Evolutionary conservation across 352 stramenopile genomes (phyloP), one percentile per base, ranked within the genome.

Genomic region (Phytophthora agathidicida): DNA sequence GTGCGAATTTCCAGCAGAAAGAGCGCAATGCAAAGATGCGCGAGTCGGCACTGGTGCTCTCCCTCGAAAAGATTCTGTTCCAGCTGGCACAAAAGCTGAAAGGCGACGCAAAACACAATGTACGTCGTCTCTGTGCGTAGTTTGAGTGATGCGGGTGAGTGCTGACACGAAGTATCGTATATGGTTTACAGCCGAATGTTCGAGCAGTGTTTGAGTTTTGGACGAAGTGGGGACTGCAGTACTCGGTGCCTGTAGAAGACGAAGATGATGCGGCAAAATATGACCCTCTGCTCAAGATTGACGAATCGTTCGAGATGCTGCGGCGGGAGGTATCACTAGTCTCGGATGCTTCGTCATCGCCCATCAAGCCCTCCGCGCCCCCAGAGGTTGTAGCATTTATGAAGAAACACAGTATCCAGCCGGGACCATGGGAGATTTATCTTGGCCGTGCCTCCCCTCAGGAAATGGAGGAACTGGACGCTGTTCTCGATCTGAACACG

Each of bases 141-240:
- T 19, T 38, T 43, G 22, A 17, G 31, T 26, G n/a, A n/a, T n/a
- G n/a, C n/a, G 9, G 27, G n/a, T 48, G 13, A 42, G 16, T 51
- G 11, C 36, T 35, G 17, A 41, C 24, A 17, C 14, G 28, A 30
- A n/a, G 10, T 60, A 30, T 51, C 26, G 22, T 45, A 20, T 42
- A 14, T 42, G 4, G 20, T 37, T 46, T 49, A 20, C 33, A 93
- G 83, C 68, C 71, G 10, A 90, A 89, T 66, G 66, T 93, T 42
- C 74, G 76, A 60, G 80, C 81, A 17, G 81, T 93, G 10, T 87
- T 91, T 28, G 82, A 90, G 7, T 91, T 91, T 47, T 93, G 84
- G 84, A 85, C 78, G 8, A 93, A 93, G 55, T 93, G 84, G 84
- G 80, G 77, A 17, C 55, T 92, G 31, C 76, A 91, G 55, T 91